These are phyloP conservation scores for Macrolepiota dolichaula DNA, from an alignment of 768 basidiomycete species.

Conservation along the genomic window DNA sequence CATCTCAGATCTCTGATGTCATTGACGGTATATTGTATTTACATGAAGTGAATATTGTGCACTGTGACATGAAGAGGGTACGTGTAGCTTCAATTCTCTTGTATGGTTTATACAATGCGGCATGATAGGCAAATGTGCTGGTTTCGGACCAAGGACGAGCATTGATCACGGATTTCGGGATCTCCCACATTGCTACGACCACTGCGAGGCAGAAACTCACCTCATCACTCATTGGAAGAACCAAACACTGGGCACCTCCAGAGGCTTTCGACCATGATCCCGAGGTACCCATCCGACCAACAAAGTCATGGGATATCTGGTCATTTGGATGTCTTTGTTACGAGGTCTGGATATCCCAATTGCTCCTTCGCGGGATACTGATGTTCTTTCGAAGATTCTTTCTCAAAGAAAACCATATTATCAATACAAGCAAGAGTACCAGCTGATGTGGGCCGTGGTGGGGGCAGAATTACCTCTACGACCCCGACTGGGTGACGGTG, in stretches of 20 bases:
- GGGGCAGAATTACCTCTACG: not conserved
- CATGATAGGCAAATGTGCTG: not conserved
- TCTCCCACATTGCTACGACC: not conserved
- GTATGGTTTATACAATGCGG: not conserved
- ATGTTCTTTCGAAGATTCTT: not conserved
- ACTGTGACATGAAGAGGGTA: not conserved
- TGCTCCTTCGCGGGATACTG: not conserved
- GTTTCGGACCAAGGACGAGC: not conserved
- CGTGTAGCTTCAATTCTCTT: not conserved
- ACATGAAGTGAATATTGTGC: not conserved
- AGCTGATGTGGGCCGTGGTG: not conserved
- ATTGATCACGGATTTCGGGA: not conserved
- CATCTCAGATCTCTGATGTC: not conserved
- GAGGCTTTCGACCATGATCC: not conserved
- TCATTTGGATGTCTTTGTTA: not conserved
- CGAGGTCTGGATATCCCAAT: not conserved
- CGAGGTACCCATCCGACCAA: not conserved
- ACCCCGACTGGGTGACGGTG: not conserved
- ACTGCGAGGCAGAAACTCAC: not conserved
- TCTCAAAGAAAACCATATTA: not conserved
- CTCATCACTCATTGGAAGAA: not conserved
- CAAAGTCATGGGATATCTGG: not conserved
- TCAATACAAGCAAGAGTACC: not conserved
- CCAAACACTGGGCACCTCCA: not conserved
- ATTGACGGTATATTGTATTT: not conserved